Evolutionary conservation across 176 grass and related monocot genomes (phyloP).

Genomic region (Oryza meridionalis): DNA sequence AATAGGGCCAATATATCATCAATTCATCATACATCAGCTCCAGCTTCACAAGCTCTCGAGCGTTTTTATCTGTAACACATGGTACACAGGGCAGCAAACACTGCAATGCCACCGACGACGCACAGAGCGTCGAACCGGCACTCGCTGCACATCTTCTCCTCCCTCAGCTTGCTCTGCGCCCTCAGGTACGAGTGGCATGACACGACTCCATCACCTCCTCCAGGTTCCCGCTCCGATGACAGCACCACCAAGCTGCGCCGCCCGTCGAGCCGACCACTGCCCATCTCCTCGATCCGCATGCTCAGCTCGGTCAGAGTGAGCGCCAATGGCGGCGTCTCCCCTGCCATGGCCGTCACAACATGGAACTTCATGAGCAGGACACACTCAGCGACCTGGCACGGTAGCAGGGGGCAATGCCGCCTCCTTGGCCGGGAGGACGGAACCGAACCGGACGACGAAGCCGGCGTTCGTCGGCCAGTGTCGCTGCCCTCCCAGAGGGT

Average conservation of each 20-base stretch:
- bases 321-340: not conserved
- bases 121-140: constrained; percentile 46
- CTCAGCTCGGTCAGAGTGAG: constrained; percentile 36
- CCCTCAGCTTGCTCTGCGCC: constrained; percentile 46
- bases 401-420: not conserved
- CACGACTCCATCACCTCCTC: constrained; percentile 42
- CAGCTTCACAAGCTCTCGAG: not conserved
- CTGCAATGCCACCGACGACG: constrained; percentile 31
- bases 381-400: constrained; percentile 50
- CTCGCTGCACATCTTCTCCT: constrained; percentile 49
- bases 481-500: constrained; percentile 36
- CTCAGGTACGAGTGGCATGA: constrained; percentile 42
- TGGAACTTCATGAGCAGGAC: constrained; percentile 44
- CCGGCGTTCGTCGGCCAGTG: constrained; percentile 51
- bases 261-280: not conserved
- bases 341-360: constrained; percentile 20
- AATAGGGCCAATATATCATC: too few relatives aligned
- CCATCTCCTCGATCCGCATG: constrained; percentile 49
- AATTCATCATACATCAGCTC: not conserved
- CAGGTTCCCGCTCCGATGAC: constrained; percentile 40
- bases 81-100: constrained; percentile 35
- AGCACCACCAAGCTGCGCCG: constrained; percentile 38
- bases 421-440: constrained; percentile 50
- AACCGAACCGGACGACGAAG: constrained; percentile 44
- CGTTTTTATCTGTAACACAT: constrained; percentile 50